Evolutionary conservation across 331 rosid species (phyloP).

Genomic region (Pyracantha coccinea): DNA sequence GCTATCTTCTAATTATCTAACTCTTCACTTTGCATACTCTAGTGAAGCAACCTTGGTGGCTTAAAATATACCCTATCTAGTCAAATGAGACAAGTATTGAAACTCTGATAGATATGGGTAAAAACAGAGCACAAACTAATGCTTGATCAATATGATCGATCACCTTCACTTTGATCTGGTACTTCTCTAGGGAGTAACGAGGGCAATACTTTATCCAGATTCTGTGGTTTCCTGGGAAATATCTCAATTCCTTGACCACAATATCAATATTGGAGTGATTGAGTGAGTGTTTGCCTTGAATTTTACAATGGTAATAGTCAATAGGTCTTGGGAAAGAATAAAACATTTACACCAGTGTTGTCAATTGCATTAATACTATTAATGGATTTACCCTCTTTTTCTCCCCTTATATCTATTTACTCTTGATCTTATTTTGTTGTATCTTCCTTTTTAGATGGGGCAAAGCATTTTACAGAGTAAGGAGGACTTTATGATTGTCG

Average conservation of each 20-base stretch:
- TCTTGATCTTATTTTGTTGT: constrained; percentile 2
- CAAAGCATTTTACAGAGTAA: constrained; percentile 28
- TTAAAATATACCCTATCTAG: neutral
- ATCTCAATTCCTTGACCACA: neutral
- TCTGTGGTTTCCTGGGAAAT: neutral
- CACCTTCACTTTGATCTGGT: neutral
- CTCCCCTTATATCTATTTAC: neutral
- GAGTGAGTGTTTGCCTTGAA: neutral
- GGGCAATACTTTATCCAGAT: neutral
- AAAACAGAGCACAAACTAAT: neutral
- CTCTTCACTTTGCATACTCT: neutral
- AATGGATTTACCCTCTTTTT: neutral
- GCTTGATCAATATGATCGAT: neutral
- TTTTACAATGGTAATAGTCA: neutral
- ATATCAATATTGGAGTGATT: neutral
- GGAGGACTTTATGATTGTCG: constrained; percentile 50
- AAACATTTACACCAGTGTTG: neutral
- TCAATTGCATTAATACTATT: neutral
- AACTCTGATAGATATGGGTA: neutral
- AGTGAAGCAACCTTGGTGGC: neutral
- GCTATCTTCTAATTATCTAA: neutral
- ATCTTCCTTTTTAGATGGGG: constrained; percentile 33
- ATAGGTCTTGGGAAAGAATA: neutral
- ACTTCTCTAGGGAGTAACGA: neutral
- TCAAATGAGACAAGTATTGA: neutral